A percentile compares a stretch with the other conserved stretches of the same genome.
These are phyloP conservation scores for Leishmania turanica DNA, from an alignment of 208 protist species.

Conservation along the genomic window DNA sequence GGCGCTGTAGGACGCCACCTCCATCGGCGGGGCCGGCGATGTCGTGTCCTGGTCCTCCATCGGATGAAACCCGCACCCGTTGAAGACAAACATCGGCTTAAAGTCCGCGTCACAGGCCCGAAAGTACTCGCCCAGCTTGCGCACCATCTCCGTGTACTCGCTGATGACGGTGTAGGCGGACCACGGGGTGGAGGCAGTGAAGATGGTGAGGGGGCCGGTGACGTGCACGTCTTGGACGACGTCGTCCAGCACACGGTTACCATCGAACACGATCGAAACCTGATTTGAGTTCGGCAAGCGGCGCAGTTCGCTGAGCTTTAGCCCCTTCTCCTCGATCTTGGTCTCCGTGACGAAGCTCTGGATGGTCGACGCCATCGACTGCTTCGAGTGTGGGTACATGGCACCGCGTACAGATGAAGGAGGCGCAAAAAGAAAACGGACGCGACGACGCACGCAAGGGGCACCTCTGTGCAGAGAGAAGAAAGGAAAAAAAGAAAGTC, in stretches of 20 bases:
- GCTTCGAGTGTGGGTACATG: slow-evolving; percentile 43
- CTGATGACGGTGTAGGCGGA: slow-evolving; percentile 64
- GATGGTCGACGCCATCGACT: slow-evolving; percentile 37
- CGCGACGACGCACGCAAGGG: not conserved
- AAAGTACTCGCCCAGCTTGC: slow-evolving; percentile 29
- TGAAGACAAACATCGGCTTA: slow-evolving; percentile 61
- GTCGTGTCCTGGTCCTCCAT: slow-evolving; percentile 31
- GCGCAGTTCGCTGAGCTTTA: slow-evolving; percentile 53
- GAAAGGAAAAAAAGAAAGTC: not conserved
- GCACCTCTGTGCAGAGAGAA: slow-evolving; percentile 1
- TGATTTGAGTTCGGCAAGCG: slow-evolving; percentile 50
- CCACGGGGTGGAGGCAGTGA: slow-evolving; percentile 69
- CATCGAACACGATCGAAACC: slow-evolving; percentile 75
- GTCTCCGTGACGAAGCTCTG: slow-evolving; percentile 63
- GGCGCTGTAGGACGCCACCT: slow-evolving; percentile 24
- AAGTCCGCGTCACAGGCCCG: slow-evolving; percentile 26
- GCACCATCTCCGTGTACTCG: slow-evolving; percentile 38
- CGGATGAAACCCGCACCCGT: slow-evolving; percentile 57
- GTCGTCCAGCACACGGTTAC: slow-evolving; percentile 80
- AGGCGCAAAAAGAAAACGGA: not conserved
- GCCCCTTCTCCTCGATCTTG: slow-evolving; percentile 65
- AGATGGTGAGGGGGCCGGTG: slow-evolving; percentile 61
- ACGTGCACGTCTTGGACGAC: slow-evolving; percentile 64
- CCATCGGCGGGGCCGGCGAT: slow-evolving; percentile 22
- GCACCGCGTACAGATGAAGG: not conserved